Conservation (phyloP, 2,329 filamentous ascomycete genomes). For the Paecilomyces formosus region DNA sequence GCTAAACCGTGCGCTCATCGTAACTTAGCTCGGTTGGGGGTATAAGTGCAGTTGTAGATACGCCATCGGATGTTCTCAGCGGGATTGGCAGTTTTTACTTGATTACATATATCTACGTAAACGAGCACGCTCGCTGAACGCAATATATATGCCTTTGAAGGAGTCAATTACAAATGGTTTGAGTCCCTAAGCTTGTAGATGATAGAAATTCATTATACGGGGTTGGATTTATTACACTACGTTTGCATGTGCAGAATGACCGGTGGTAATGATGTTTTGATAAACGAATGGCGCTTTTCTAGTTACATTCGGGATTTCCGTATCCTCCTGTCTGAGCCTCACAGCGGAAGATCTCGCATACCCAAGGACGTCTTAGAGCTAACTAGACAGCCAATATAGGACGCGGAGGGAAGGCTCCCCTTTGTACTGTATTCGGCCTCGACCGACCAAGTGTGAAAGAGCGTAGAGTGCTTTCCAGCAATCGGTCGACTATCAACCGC, state of each 20-base stretch:
- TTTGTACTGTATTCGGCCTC: neutral
- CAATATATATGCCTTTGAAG: neutral
- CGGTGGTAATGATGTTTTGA: neutral
- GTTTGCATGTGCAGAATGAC: neutral
- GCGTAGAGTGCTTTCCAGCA: conserved; percentile 2
- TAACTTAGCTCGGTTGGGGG: neutral
- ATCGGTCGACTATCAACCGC: conserved; percentile 20
- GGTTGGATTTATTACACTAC: neutral
- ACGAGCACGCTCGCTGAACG: neutral
- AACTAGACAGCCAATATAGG: neutral
- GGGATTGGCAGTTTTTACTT: too few species aligned
- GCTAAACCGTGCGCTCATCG: neutral
- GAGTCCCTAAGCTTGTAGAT: neutral
- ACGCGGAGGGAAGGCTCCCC: neutral
- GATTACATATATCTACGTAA: neutral
- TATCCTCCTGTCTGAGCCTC: neutral
- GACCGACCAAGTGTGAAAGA: conserved; percentile 1
- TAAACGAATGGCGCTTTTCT: neutral
- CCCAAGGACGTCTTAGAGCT: neutral
- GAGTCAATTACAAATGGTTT: neutral
- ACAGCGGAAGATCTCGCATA: neutral
- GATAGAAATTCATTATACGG: neutral
- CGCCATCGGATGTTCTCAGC: neutral
- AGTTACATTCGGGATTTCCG: neutral
- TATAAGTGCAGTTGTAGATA: neutral